These are phyloP conservation scores for Penicillium rolfsii DNA, from an alignment of 2,329 filamentous ascomycete genomes.

Conservation along the genomic window DNA sequence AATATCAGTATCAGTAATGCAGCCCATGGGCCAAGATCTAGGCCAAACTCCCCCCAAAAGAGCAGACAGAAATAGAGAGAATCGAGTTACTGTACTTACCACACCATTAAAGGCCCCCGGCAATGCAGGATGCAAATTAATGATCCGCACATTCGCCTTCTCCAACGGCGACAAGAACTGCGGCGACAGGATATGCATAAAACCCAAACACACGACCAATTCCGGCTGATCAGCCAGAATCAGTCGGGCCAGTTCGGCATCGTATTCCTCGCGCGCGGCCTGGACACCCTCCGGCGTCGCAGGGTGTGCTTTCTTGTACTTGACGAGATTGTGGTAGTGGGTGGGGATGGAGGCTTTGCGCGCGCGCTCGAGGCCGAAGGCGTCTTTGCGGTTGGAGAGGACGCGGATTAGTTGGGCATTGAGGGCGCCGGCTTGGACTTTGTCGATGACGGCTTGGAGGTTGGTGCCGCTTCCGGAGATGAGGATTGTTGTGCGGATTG, in stretches of 20 bases:
- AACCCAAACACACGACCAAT: constrained; percentile 79
- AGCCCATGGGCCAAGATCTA: not conserved
- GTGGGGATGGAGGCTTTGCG: constrained; percentile 66
- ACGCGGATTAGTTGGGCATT: constrained; percentile 63
- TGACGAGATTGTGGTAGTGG: constrained; percentile 79
- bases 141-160: constrained; percentile 65
- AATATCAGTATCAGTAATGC: not conserved
- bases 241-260: constrained; percentile 71
- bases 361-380: constrained; percentile 67
- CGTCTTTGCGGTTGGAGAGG: constrained; percentile 67
- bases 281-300: constrained; percentile 54
- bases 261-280: constrained; percentile 68
- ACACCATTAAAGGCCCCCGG: constrained; percentile 77
- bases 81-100: constrained; percentile 38
- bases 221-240: constrained; percentile 69
- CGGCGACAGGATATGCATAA: constrained; percentile 80
- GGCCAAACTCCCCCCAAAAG: not conserved
- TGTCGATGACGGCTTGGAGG: constrained; percentile 75
- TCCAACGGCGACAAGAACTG: constrained; percentile 71
- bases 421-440: constrained; percentile 53
- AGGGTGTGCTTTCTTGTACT: constrained; percentile 71
- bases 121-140: constrained; percentile 80
- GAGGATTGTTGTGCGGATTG: constrained; percentile 65
- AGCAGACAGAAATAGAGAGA: not conserved
- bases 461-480: constrained; percentile 77